phyloP scores from a whole-genome alignment of 1,139 yeast species.

The Kodamaea derodonti region DNA sequence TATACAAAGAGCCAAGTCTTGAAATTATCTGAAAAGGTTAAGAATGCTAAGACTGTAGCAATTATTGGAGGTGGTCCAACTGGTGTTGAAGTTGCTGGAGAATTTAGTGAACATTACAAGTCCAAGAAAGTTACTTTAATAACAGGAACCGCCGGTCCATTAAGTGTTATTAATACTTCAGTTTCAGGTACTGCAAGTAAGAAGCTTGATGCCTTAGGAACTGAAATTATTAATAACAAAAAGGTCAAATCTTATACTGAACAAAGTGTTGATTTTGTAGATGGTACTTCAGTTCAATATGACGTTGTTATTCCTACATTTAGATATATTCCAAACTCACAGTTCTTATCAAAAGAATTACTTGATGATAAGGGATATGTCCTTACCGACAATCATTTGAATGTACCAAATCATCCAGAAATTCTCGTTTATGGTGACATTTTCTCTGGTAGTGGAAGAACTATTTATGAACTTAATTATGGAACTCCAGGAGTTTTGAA shows the following conservation, averaged over 20 bases:
- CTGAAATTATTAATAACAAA: slow-evolving; percentile 23
- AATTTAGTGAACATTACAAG: slow-evolving; percentile 21
- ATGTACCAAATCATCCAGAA: slow-evolving; percentile 1
- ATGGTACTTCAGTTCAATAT: slow-evolving; percentile 16
- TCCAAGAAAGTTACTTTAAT: slow-evolving; percentile 21
- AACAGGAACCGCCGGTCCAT: slow-evolving; percentile 26
- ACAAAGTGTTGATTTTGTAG: slow-evolving; percentile 8
- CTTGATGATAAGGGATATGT: slow-evolving; percentile 15
- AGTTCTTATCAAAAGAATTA: slow-evolving; percentile 11
- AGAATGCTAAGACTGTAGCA: slow-evolving; percentile 24
- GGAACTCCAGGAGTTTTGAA: slow-evolving; percentile 19
- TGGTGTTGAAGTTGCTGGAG: slow-evolving; percentile 40
- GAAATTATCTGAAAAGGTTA: slow-evolving; percentile 13
- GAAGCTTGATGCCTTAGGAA: slow-evolving; percentile 21
- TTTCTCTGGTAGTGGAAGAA: slow-evolving; percentile 17
- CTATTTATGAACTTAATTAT: slow-evolving; percentile 24
- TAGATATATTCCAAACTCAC: slow-evolving; percentile 23
- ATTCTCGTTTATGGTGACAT: slow-evolving; percentile 18
- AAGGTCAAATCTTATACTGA: slow-evolving; percentile 10
- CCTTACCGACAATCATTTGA: slow-evolving; percentile 18
- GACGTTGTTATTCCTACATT: slow-evolving; percentile 27
- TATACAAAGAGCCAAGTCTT: slow-evolving; percentile 14
- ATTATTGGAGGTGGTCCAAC: slow-evolving; percentile 40
- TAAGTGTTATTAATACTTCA: slow-evolving; percentile 14
- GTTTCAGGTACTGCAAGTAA: slow-evolving; percentile 14